Percentiles rank a stretch among this genome's conserved stretches.
Conservation (phyloP, 495 filamentous ascomycete species). For the Aspergillus homomorphus region DNA sequence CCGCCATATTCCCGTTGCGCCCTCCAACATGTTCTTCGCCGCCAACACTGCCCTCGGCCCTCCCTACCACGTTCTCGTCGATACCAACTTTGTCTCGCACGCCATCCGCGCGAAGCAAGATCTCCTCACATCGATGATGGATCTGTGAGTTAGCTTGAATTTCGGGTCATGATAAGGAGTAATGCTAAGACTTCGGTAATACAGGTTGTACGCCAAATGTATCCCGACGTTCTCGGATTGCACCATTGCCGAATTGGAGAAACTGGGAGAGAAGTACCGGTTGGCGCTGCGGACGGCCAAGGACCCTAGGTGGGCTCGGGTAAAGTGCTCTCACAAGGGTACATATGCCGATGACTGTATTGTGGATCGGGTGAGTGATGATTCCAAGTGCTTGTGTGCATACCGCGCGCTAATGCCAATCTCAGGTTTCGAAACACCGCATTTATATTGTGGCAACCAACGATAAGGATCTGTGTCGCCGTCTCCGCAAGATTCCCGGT, state of each 20-base stretch:
- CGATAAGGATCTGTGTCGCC: constrained; percentile 70
- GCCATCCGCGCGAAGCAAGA: constrained; percentile 89
- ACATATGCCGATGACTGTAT: constrained; percentile 95
- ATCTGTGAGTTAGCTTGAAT: constrained; percentile 53
- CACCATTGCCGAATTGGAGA: constrained; percentile 75
- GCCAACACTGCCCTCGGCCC: constrained; percentile 89
- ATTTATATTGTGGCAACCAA: constrained; percentile 91
- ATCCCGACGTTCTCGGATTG: constrained; percentile 52
- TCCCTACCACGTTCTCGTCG: constrained; percentile 76
- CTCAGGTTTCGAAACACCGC: constrained; percentile 55
- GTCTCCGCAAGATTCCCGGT: constrained; percentile 57
- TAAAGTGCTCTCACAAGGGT: constrained; percentile 85
- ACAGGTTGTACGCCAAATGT: constrained; percentile 50
- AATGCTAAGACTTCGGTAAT: constrained; percentile 57
- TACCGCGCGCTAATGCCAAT: not conserved
- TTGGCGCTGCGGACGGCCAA: constrained; percentile 88
- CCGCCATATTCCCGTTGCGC: constrained; percentile 61
- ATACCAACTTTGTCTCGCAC: constrained; percentile 93
- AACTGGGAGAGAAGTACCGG: constrained; percentile 84
- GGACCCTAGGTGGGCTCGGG: constrained; percentile 81
- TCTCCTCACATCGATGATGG: constrained; percentile 83
- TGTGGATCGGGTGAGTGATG: constrained; percentile 74
- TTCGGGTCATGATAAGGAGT: constrained; percentile 53
- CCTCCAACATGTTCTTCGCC: constrained; percentile 89
- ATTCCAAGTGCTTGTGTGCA: constrained; percentile 14